Conservation (phyloP, 1,284 basidiomycete genomes). For the Tylopilus sp. region DNA sequence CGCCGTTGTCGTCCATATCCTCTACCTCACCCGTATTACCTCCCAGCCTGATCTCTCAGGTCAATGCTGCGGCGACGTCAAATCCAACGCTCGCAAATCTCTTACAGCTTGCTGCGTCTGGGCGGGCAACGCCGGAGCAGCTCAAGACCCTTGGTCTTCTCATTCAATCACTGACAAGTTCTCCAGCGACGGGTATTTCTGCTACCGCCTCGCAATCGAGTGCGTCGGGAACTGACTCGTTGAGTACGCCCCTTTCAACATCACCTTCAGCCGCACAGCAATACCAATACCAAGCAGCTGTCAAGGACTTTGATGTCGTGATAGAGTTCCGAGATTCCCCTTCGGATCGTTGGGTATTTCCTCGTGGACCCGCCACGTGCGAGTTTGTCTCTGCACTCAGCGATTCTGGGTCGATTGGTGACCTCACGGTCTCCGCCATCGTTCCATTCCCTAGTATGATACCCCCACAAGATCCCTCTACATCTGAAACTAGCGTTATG, state of each 20-base stretch:
- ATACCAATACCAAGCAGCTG: slow-evolving; percentile 25
- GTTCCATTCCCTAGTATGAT: slow-evolving; percentile 32
- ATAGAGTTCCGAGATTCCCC: slow-evolving; percentile 63
- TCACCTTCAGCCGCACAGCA: slow-evolving; percentile 15
- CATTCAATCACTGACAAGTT: slow-evolving; percentile 51
- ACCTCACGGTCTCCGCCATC: slow-evolving; percentile 41
- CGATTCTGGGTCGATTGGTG: slow-evolving; percentile 23
- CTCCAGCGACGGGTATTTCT: slow-evolving; percentile 15
- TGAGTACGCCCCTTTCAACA: slow-evolving; percentile 14
- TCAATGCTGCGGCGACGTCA: slow-evolving; percentile 59
- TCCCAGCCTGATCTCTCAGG: slow-evolving; percentile 53
- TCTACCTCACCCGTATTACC: slow-evolving; percentile 44
- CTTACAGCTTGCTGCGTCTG: slow-evolving; percentile 56
- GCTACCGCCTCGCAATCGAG: slow-evolving; percentile 11
- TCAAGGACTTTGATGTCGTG: slow-evolving; percentile 61
- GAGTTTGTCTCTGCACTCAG: slow-evolving; percentile 34
- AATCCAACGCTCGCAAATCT: slow-evolving; percentile 63
- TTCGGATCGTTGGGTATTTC: slow-evolving; percentile 60
- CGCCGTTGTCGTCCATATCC: slow-evolving; percentile 41
- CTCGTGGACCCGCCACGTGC: slow-evolving; percentile 51
- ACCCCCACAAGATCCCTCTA: slow-evolving; percentile 11
- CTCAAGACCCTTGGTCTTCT: slow-evolving; percentile 59
- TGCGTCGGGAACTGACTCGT: slow-evolving; percentile 9
- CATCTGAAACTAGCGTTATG: slow-evolving; percentile 11
- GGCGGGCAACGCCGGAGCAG: slow-evolving; percentile 57